Conservation (phyloP, 331 rosid genomes). For the Quercus phellos region DNA sequence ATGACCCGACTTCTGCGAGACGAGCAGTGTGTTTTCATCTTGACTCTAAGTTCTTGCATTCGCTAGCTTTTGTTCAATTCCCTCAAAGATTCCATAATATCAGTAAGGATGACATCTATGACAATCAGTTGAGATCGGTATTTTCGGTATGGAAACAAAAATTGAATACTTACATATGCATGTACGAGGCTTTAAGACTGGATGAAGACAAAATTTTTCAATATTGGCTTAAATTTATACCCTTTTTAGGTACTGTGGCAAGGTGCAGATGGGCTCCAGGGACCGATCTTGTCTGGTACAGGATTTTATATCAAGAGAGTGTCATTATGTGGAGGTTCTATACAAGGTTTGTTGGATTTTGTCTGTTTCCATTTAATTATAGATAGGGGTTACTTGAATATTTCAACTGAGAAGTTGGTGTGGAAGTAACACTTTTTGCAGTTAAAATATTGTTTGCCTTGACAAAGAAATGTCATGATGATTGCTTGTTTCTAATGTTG, state of each 20-base stretch:
- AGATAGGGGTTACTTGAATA: too few species aligned
- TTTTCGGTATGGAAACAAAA: conserved; percentile 34
- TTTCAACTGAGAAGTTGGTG: too few species aligned
- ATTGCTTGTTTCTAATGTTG: not conserved
- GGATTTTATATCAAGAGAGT: conserved; percentile 61
- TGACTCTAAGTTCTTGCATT: conserved; percentile 48
- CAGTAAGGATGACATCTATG: conserved; percentile 65
- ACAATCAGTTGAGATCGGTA: conserved; percentile 41
- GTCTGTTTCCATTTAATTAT: not conserved
- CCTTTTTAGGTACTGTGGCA: conserved; percentile 45
- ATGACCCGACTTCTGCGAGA: conserved; percentile 61
- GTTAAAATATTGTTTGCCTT: too few species aligned
- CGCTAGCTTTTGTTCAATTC: conserved; percentile 71
- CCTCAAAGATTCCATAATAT: conserved; percentile 65
- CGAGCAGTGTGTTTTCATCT: conserved; percentile 79
- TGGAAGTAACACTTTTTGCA: too few species aligned
- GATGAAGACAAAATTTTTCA: not conserved
- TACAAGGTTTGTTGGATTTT: not conserved
- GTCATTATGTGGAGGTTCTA: conserved; percentile 36
- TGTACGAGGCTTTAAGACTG: not conserved
- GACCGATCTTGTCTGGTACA: conserved; percentile 70
- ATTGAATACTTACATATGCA: not conserved
- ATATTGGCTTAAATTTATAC: not conserved
- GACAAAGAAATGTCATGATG: too few species aligned
- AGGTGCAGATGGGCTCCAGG: conserved; percentile 60